Evolutionary conservation across 768 basidiomycete genomes (phyloP), one percentile per base, ranked within the genome.

Genomic region (Xanthoconium purpureum): DNA sequence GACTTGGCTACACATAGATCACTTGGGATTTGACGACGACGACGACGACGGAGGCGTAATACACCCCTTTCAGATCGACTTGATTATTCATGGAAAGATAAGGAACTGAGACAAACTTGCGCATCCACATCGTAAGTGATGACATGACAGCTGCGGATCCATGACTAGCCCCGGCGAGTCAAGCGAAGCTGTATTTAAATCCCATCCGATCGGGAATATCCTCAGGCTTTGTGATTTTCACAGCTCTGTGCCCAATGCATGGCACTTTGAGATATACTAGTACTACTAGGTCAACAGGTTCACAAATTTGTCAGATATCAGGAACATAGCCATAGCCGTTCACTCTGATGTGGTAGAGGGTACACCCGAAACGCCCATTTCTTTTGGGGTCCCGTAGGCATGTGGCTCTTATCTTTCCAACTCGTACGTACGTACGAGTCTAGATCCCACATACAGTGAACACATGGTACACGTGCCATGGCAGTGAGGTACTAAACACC

Each of bases 381-480:
- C n/a, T 64, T 39, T 38, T 18, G 65, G 65, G 64, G 62, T 64
- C 62, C 55, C 29, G 38, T 46, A 38, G 37, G 18, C 65, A 57
- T 56, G 62, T 54, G 50, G 44, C 30, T 35, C 52, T 64, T 67
- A 61, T 65, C 62, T 46, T 29, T 49, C 24, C 43, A 42, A 15
- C 7, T 44, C 52, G 35, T 67, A 66, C 60, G 63, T 65, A 64
- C 54, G 38, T 50, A 35, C 14, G 33, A 49, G 52, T 13, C 59
- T 38, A 58, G 63, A 42, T 57, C 44, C 44, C 55, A 24, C 48
- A 42, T 46, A 47, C 29, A 15, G 7, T 14, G n/a, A 36, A 12
- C 54, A 44, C 36, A 57, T 52, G 57, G 55, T 52, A 49, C 44
- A 29, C 60, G 65, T 39, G 45, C 54, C 45, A 32, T 20, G 4